Base-by-base conservation (phyloP, 371 early-diverging fungal genomes). In the Caulochytrium protostelioides region DNA sequence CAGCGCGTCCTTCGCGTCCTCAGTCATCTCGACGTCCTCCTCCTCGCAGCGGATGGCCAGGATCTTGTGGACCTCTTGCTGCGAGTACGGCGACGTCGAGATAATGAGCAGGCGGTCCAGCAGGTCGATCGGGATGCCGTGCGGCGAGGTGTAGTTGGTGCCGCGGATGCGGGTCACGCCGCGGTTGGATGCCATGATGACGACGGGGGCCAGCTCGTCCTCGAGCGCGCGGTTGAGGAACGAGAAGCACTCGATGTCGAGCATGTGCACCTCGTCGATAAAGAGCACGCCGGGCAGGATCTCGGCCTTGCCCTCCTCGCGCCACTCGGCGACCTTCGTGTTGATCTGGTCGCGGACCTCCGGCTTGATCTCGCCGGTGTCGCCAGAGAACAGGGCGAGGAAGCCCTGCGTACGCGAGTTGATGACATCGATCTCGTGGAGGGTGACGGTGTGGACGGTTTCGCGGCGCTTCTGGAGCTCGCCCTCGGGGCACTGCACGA, bases 351-450 rank as follows among this genome's bases (percentile, higher is more conserved):
- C 97, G 41, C 97, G 70, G 9, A 94, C 85, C 54, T 97, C 97
- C 1, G 75, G 44, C 51, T 87, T 90, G 57, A 98, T 97, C 57
- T 97, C 97, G 21, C 94, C 92, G 10, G 92, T 91, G 42, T 92
- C 92, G 20, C 90, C 90, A 25, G 89, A 87, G 55, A 94, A 92
- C 30, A 97, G 62, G 8, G 97, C 91, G 42, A 91, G 53, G 56
- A 91, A 94, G 0, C 95, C 95, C 53, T 95, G 91, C 18, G 84
- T 79, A 39, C 91, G 73, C 46, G 84, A 84, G 72, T 97, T 97
- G 52, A 99, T 86, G n/a, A 94, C 90, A 65, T 98, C 98, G 46
- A 98, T 86, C 58, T 98, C 97, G 57, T 98, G 97, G 32, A 99
- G 64, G 6, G 97, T 82, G 8, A 98, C 90, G 8, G 83, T 87